These are phyloP conservation scores for Phragmites australis DNA, from an alignment of 176 grass and related monocot species.

Conservation along the genomic window DNA sequence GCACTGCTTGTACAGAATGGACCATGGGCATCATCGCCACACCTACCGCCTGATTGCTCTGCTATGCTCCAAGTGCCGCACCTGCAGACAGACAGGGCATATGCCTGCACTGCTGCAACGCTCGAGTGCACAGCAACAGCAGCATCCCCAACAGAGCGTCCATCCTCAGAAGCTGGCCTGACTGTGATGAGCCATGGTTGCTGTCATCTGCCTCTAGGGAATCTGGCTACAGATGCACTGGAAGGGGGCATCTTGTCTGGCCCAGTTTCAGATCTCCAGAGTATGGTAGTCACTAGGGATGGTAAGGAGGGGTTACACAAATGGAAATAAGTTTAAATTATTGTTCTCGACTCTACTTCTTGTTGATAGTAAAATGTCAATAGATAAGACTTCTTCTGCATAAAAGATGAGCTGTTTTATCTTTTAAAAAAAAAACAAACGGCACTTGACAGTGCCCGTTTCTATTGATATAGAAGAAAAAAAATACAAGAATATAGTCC, in stretches of 20 bases:
- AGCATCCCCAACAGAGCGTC: constrained; percentile 16
- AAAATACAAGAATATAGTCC: no score
- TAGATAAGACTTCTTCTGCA: no score
- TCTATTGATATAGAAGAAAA: no score
- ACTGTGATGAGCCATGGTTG: constrained; percentile 16
- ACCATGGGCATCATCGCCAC: neutral
- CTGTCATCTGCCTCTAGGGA: neutral
- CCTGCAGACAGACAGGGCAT: neutral
- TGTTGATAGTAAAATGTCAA: no score
- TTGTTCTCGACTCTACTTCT: no score
- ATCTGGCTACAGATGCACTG: neutral
- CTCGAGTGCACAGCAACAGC: constrained; percentile 12
- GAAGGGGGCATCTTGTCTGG: neutral
- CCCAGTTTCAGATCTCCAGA: neutral
- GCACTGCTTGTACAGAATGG: neutral
- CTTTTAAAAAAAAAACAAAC: no score
- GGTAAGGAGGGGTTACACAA: no score
- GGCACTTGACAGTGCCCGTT: no score
- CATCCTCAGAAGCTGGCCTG: neutral
- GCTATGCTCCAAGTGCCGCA: neutral
- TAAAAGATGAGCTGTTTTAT: no score
- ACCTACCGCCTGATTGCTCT: constrained; percentile 29
- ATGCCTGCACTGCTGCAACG: constrained; percentile 2
- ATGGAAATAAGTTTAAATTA: no score
- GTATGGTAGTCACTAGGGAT: no score